Evolutionary conservation across 768 basidiomycete genomes (phyloP).

Genomic region (Russula emetica): DNA sequence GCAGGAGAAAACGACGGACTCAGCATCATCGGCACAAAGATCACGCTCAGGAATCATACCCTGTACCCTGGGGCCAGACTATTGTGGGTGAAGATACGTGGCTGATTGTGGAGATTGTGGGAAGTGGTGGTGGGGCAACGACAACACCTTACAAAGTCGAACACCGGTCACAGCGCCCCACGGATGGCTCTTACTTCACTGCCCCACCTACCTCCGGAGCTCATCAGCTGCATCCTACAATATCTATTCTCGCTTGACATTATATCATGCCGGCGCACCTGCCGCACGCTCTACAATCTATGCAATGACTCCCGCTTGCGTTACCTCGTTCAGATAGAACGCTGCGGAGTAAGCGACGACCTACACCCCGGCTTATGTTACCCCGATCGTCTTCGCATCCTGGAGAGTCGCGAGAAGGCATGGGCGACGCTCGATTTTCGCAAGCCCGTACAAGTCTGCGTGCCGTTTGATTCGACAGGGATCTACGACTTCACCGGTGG

Average conservation of each 20-base stretch:
- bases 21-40: neutral
- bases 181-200: slow-evolving; percentile 11
- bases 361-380: slow-evolving; percentile 2
- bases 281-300: slow-evolving; percentile 11
- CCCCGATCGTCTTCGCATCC: slow-evolving; percentile 16
- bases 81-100: neutral
- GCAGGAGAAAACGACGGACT: neutral
- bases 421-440: slow-evolving; percentile 20
- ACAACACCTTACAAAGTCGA: neutral
- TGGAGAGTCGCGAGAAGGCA: slow-evolving; percentile 20
- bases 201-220: slow-evolving; percentile 18
- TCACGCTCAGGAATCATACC: neutral
- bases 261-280: slow-evolving; percentile 13
- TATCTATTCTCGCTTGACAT: slow-evolving; percentile 14
- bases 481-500: slow-evolving; percentile 29
- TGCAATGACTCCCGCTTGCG: slow-evolving; percentile 9
- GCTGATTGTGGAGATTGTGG: neutral
- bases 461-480: slow-evolving; percentile 23
- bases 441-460: slow-evolving; percentile 2
- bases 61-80: neutral
- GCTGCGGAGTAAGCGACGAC: slow-evolving; percentile 18
- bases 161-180: neutral
- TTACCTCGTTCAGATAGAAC: slow-evolving; percentile 25
- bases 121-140: neutral
- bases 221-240: slow-evolving; percentile 13